Evolutionary conservation across 2,329 filamentous ascomycete species (phyloP).

Genomic region (Ophiostoma sp.): DNA sequence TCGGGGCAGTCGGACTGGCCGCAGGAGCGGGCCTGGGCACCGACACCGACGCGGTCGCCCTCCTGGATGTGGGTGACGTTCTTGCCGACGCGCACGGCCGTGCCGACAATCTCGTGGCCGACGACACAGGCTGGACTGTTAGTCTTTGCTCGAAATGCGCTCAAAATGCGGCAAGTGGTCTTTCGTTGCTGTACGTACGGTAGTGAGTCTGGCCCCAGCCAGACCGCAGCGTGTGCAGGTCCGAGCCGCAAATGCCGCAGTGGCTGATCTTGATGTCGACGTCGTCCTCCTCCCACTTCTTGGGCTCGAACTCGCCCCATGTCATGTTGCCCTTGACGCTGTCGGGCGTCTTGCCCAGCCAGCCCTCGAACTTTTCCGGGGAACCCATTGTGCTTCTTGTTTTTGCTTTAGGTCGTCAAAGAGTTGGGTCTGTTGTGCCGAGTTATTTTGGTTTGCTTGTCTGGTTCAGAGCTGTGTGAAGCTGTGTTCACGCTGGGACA

Average conservation of each 20-base stretch:
- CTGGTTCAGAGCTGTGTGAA: neutral
- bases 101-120: constrained; percentile 62
- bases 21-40: constrained; percentile 24
- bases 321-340: constrained; percentile 48
- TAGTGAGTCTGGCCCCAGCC: constrained; percentile 39
- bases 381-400: constrained; percentile 15
- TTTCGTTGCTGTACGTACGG: constrained; percentile 15
- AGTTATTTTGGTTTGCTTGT: neutral
- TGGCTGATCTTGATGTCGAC: constrained; percentile 61
- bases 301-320: constrained; percentile 54
- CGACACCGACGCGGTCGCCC: constrained; percentile 27
- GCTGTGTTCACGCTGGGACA: neutral
- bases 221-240: constrained; percentile 53
- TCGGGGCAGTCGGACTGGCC: constrained; percentile 34
- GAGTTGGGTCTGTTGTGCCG: neutral
- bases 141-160: neutral
- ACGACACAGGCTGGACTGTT: constrained; percentile 44
- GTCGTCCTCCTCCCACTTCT: constrained; percentile 60
- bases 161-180: neutral
- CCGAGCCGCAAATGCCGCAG: constrained; percentile 61
- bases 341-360: constrained; percentile 42
- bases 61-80: constrained; percentile 39
- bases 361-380: constrained; percentile 44
- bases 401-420: neutral
- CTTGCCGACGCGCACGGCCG: constrained; percentile 49